These are phyloP conservation scores for Boechera divaricarpa DNA, from an alignment of 345 rosid species.

Conservation along the genomic window DNA sequence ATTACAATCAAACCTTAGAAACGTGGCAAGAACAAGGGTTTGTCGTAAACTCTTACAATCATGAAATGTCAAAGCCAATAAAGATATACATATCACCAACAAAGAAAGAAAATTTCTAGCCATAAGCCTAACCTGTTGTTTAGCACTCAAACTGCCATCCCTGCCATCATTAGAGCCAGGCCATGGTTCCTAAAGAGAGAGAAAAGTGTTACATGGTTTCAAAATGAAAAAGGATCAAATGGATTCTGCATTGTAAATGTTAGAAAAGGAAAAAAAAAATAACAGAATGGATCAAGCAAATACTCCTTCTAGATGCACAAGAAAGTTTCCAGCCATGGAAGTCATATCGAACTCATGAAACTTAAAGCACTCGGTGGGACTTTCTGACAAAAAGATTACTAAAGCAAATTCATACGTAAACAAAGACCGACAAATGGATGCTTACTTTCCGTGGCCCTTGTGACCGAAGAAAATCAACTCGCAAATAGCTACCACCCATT, in stretches of 20 bases:
- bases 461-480: slow-evolving; percentile 89
- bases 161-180: slow-evolving; percentile 60
- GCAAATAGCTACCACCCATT: slow-evolving; percentile 78
- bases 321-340: slow-evolving; percentile 3
- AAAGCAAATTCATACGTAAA: neutral
- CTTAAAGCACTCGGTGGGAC: neutral
- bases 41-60: neutral
- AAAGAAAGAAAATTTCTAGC: neutral
- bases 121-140: slow-evolving; percentile 59
- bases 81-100: neutral
- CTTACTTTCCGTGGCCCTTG: slow-evolving; percentile 80
- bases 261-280: neutral
- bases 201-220: slow-evolving; percentile 25
- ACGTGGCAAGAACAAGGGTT: slow-evolving; percentile 19
- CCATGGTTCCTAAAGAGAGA: slow-evolving; percentile 65
- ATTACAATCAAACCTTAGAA: slow-evolving; percentile 12
- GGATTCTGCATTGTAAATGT: slow-evolving; percentile 6
- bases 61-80: slow-evolving; percentile 15
- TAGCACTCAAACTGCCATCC: slow-evolving; percentile 52
- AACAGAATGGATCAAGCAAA: slow-evolving; percentile 10
- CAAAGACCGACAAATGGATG: neutral
- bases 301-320: neutral
- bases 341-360: neutral
- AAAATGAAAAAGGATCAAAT: neutral
- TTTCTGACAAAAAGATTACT: neutral